Percentiles rank a stretch among this genome's conserved stretches.
phyloP scores from a whole-genome alignment of 345 rosid genomes.

The Citrus inodora region DNA sequence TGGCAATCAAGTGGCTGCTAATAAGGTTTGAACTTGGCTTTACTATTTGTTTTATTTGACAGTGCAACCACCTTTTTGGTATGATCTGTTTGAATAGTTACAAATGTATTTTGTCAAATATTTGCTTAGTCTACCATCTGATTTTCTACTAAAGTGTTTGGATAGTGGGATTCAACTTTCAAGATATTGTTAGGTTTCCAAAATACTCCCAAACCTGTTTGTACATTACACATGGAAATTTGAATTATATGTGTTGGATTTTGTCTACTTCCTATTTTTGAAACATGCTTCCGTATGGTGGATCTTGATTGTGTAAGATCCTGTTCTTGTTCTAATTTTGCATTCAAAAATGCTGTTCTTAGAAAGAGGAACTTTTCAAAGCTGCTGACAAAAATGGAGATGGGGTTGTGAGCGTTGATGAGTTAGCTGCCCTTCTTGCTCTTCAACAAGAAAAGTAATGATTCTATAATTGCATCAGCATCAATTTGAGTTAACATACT shows the following conservation, averaged over 20 bases:
- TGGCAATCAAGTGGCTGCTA: constrained; percentile 73
- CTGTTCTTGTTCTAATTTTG: constrained; percentile 3
- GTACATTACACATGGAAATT: neutral
- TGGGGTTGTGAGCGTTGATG: constrained; percentile 86
- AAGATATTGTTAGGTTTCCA: neutral
- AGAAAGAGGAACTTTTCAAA: constrained; percentile 92
- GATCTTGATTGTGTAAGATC: neutral
- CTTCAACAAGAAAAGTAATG: constrained; percentile 84
- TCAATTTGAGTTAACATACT: neutral
- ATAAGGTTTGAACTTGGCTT: constrained; percentile 52
- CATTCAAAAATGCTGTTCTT: constrained; percentile 5
- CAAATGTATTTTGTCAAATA: neutral
- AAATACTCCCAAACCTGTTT: neutral
- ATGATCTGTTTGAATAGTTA: neutral
- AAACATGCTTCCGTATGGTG: neutral
- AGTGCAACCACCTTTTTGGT: neutral
- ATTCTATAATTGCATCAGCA: constrained; percentile 4
- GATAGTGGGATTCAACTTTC: neutral
- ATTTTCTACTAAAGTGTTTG: neutral
- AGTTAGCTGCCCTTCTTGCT: constrained; percentile 87
- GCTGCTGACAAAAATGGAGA: constrained; percentile 89
- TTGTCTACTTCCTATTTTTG: neutral
- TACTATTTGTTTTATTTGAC: neutral
- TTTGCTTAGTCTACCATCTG: neutral
- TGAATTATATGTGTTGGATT: neutral